Percentiles rank a stretch among this genome's conserved stretches.
Conservation (phyloP, 768 basidiomycete genomes). For the Boletus edulis region DNA sequence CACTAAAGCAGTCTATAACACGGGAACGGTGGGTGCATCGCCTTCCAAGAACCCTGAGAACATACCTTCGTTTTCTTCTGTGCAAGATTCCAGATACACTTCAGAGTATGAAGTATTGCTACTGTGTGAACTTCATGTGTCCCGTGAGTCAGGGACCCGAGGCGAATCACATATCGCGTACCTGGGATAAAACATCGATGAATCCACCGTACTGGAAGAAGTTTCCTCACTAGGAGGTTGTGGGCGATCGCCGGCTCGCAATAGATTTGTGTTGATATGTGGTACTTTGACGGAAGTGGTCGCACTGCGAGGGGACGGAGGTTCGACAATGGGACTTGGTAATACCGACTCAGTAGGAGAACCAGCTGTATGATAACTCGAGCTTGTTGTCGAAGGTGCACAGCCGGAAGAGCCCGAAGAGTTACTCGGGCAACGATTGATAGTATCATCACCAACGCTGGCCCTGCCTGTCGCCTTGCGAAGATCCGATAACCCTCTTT, state of each 20-base stretch:
- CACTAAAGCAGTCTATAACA: constrained; percentile 4
- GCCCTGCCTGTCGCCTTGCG: background rate
- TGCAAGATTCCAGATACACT: background rate
- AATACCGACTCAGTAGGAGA: constrained; percentile 9
- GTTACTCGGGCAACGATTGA: background rate
- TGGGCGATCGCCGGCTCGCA: background rate
- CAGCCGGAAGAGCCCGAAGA: background rate
- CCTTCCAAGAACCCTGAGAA: background rate
- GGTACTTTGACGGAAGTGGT: background rate
- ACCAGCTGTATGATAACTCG: constrained; percentile 6
- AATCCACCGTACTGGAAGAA: background rate
- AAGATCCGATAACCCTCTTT: background rate
- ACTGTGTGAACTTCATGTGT: constrained; percentile 6
- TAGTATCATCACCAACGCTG: background rate
- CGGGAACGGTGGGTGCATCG: background rate
- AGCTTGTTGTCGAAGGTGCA: background rate
- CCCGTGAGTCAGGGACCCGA: background rate
- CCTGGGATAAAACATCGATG: constrained; percentile 9
- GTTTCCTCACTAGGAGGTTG: constrained; percentile 2
- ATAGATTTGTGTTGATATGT: background rate
- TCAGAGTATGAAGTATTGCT: constrained; percentile 14
- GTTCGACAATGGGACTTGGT: constrained; percentile 7
- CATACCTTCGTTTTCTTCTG: constrained; percentile 10
- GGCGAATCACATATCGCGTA: background rate
- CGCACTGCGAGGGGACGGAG: constrained; percentile 4